Conservation (phyloP, 2,329 filamentous ascomycete genomes). For the Pyrenophora graminea region DNA sequence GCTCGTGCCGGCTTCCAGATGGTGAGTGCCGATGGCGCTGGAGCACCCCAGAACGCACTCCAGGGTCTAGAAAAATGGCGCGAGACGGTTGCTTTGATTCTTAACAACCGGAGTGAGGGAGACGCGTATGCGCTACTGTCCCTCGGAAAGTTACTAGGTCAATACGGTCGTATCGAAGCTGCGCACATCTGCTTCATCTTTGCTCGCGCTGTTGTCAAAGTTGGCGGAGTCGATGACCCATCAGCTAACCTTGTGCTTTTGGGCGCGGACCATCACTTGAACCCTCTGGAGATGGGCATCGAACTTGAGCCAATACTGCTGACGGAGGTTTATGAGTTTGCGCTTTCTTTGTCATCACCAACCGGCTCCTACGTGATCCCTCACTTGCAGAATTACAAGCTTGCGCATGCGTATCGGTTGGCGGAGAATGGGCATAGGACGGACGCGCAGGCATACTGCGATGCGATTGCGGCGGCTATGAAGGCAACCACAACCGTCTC, state of each 20-base stretch:
- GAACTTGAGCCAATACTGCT: conserved; percentile 87
- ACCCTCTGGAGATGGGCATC: conserved; percentile 71
- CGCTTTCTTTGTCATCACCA: conserved; percentile 69
- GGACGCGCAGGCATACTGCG: conserved; percentile 90
- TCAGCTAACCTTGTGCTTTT: conserved; percentile 79
- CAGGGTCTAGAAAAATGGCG: conserved; percentile 92
- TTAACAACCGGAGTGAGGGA: conserved; percentile 83
- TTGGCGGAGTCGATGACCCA: conserved; percentile 83
- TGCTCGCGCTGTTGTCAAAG: conserved; percentile 69
- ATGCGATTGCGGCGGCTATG: conserved; percentile 75
- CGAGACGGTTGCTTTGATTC: conserved; percentile 81
- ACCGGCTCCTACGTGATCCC: conserved; percentile 64
- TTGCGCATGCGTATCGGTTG: conserved; percentile 81
- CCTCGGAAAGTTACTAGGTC: conserved; percentile 78
- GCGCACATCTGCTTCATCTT: conserved; percentile 95
- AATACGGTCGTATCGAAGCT: conserved; percentile 87
- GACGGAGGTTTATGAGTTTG: conserved; percentile 96
- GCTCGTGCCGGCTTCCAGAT: conserved; percentile 91
- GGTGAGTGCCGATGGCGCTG: conserved; percentile 68
- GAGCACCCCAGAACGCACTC: conserved; percentile 70
- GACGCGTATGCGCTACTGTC: conserved; percentile 78
- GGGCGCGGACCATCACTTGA: conserved; percentile 77
- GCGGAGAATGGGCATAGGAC: conserved; percentile 81
- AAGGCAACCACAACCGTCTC: conserved; percentile 81
- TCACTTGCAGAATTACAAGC: conserved; percentile 87